These are phyloP conservation scores for Nitzschia sp. DNA, from an alignment of 108 stramenopile species.

Conservation along the genomic window DNA sequence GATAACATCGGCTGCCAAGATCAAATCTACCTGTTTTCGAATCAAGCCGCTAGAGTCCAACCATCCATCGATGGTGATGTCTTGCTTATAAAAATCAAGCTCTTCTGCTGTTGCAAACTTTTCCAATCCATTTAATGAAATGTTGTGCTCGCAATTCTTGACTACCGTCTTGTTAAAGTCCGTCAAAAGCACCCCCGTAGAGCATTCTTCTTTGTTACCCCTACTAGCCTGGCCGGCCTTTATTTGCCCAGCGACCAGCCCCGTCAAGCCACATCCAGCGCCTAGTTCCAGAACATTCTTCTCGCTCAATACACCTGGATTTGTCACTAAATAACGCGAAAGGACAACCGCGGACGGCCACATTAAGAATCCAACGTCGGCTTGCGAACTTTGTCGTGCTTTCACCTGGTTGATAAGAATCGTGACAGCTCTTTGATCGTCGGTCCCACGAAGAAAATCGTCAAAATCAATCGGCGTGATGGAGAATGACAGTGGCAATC, in stretches of 20 bases:
- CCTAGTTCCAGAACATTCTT: constrained; percentile 64
- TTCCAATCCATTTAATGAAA: constrained; percentile 53
- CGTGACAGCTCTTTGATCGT: constrained; percentile 20
- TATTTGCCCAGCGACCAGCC: constrained; percentile 65
- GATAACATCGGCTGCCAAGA: constrained; percentile 82
- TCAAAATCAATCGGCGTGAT: constrained; percentile 26
- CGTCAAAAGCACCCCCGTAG: constrained; percentile 47
- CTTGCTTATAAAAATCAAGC: constrained; percentile 78
- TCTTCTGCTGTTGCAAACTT: constrained; percentile 14
- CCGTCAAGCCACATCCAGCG: constrained; percentile 76
- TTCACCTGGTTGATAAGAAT: constrained; percentile 75
- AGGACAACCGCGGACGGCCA: constrained; percentile 86
- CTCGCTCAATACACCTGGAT: constrained; percentile 26
- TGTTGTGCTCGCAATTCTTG: constrained; percentile 67
- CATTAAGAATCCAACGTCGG: constrained; percentile 87
- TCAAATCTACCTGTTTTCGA: constrained; percentile 59
- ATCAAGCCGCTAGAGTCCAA: constrained; percentile 29
- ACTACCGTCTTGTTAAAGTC: constrained; percentile 77
- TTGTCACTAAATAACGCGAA: constrained; percentile 63
- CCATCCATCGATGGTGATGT: constrained; percentile 44
- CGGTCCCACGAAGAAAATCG: not conserved
- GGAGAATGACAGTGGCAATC: constrained; percentile 64
- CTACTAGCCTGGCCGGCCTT: constrained; percentile 4
- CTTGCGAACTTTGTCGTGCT: constrained; percentile 67
- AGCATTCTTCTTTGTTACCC: not conserved